Base-by-base conservation (phyloP, 2,329 filamentous ascomycete species). In the Corinectria fuckeliana region DNA sequence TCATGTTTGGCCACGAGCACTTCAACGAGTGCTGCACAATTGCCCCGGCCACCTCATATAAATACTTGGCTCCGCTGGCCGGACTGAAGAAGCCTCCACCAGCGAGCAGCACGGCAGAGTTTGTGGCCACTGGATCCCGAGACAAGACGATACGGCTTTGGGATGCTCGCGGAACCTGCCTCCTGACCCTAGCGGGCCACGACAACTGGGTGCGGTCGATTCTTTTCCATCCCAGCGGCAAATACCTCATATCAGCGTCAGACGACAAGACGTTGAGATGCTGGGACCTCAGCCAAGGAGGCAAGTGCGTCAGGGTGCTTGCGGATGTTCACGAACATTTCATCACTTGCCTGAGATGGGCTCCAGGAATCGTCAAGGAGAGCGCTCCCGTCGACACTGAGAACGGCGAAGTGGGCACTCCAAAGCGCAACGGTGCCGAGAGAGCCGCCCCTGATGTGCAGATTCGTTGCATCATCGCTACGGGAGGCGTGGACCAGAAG, bases 211-310 rank as follows among this genome's bases (percentile, higher is more conserved):
- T 98, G 8, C 88, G 92, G 28, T 90, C 85, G 1, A 77, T 97
- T 5, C 88, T 92, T 9, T 98, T 97, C 75, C 94, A 97, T 70
- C 94, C 94, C 0, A 91, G 92, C 8, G 94, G 94, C 41, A 96
- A 94, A 76, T 97, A 95, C 71, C 83, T 98, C 1, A 78, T 98
- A 5, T 93, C 90, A 6, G 91, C 91, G 18, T 86, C 90, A 14
- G 94, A 98, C 74, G 94, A 98, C 78, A 96, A 95, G 79, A 93
- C 92, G 4, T 82, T 98, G 60, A 85, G 93, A 55, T 97, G 93
- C 80, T 98, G 94, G 94, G 94, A 98, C 78, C 80, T 98, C 23
- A 85, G 85, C 23, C 94, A 98, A 73, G 93, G 96, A 74, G 92
- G 91, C 39, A 93, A 93, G 71, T 94, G 92, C 69, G 92, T 97